Evolutionary conservation across 495 filamentous ascomycete species (phyloP), one percentile per base, ranked within the genome.

Genomic region (Neurospora intermedia): DNA sequence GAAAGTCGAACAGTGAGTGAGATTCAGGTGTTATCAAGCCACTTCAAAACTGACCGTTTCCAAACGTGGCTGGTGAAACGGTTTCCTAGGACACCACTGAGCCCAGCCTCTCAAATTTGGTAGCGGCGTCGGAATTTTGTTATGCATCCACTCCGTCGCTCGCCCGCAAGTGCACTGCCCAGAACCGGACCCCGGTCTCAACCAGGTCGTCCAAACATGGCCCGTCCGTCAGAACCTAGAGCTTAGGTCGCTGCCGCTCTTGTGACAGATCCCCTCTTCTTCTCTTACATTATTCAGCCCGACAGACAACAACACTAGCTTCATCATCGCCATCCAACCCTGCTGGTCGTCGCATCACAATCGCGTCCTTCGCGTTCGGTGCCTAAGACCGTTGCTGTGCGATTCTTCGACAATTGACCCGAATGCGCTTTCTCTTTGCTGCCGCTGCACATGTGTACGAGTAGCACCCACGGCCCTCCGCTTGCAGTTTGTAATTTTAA

Each of bases 101-200:
- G 70, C 78, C 78, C 78, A 80, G 78, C 78, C 78, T 78, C 78
- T 80, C 76, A 77, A 75, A 78, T 80, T 80, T 80, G 72, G 73
- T 76, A 73, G 72, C 43, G 62, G 27, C 20, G 70, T 70, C 27
- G 71, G 27, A 23, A 70, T 35, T 69, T 35, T 35, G 71, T 20
- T 66, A 9, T 43, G 35, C 23, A 43, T 74, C 72, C 72, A 23
- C 35, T 69, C 9, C 18, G 46, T 62, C 54, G 35, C 39, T 8
- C 39, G 23, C 54, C 23, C 54, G 59, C 54, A 42, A 70, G 40
- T 72, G 35, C 73, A 72, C 70, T 72, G 71, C 31, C 70, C 69
- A 23, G n/a, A 38, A 38, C 35, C 27, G 27, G 43, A 27, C 48
- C 41, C 72, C 23, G 69, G 69, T 40, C 74, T 39, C 70, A 39